Conservation (phyloP, 1,284 basidiomycete genomes). For the Agaricales sp. region DNA sequence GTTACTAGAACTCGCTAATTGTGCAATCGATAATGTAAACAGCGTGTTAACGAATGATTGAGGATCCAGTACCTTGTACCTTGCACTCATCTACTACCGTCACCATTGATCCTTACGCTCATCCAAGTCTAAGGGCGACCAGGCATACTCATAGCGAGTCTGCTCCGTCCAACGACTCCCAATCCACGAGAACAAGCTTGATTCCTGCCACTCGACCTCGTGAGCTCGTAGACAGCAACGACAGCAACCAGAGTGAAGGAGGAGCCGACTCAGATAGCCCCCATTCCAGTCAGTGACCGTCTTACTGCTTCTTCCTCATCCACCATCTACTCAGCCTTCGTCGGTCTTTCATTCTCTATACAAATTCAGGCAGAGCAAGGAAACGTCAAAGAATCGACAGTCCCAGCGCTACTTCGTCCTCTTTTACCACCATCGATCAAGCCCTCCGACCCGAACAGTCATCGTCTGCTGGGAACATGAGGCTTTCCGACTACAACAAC, state of each 20-base stretch:
- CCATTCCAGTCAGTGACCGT: neutral
- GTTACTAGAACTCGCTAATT: too few relatives aligned
- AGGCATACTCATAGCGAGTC: neutral
- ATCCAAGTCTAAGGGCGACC: neutral
- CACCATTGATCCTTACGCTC: neutral
- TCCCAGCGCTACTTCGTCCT: neutral
- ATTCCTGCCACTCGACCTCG: neutral
- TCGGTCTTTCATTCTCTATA: neutral
- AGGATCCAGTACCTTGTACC: neutral
- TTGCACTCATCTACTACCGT: neutral
- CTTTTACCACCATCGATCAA: slow-evolving; percentile 6
- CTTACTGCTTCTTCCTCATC: neutral
- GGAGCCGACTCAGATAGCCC: too few relatives aligned
- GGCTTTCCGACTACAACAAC: neutral
- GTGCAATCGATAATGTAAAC: neutral
- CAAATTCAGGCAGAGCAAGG: neutral
- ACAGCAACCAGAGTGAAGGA: too few relatives aligned
- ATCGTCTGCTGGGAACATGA: neutral
- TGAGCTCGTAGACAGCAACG: neutral
- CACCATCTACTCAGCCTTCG: neutral
- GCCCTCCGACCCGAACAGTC: slow-evolving; percentile 18
- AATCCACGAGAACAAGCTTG: neutral
- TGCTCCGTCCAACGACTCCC: neutral
- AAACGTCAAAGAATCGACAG: neutral
- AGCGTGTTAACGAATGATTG: neutral